phyloP scores from a whole-genome alignment of 352 stramenopile species.

The Phytophthora sansomeana region DNA sequence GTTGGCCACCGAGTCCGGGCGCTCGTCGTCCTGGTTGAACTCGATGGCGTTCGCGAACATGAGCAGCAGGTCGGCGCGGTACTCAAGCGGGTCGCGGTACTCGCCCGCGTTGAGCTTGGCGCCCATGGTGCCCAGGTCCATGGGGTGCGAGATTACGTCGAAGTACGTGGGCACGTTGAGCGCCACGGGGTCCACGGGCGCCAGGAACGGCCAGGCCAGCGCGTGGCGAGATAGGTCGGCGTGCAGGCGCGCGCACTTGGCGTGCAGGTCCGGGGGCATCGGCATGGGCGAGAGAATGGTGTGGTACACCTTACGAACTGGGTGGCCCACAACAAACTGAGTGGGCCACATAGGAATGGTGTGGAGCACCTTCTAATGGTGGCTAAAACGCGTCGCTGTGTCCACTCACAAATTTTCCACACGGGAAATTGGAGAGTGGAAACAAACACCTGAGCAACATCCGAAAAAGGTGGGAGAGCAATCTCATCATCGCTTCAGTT shows the following conservation, averaged over 20 bases:
- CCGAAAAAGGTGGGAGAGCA: no score
- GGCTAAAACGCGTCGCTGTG: no score
- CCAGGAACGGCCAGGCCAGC: conserved; percentile 90
- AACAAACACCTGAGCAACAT: no score
- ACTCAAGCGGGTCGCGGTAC: conserved; percentile 65
- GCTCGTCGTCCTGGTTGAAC: conserved; percentile 86
- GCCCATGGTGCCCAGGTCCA: conserved; percentile 97
- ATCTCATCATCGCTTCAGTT: no score
- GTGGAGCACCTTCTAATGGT: no score
- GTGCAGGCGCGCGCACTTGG: conserved; percentile 69
- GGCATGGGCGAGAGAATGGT: neutral
- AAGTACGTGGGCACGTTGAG: conserved; percentile 95
- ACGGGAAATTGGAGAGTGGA: no score
- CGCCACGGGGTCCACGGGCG: conserved; percentile 95
- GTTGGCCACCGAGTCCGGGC: conserved; percentile 76
- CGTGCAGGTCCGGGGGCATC: conserved; percentile 58
- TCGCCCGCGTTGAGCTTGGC: conserved; percentile 68
- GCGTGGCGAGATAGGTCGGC: conserved; percentile 67
- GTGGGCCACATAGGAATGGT: no score
- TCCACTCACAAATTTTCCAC: no score
- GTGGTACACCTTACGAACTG: no score
- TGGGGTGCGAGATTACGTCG: conserved; percentile 94
- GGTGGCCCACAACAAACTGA: no score
- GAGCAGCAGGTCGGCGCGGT: conserved; percentile 77
- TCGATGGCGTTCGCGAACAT: conserved; percentile 90